Conservation (phyloP, 2,329 filamentous ascomycete genomes). For the Fusarium subtropicale region DNA sequence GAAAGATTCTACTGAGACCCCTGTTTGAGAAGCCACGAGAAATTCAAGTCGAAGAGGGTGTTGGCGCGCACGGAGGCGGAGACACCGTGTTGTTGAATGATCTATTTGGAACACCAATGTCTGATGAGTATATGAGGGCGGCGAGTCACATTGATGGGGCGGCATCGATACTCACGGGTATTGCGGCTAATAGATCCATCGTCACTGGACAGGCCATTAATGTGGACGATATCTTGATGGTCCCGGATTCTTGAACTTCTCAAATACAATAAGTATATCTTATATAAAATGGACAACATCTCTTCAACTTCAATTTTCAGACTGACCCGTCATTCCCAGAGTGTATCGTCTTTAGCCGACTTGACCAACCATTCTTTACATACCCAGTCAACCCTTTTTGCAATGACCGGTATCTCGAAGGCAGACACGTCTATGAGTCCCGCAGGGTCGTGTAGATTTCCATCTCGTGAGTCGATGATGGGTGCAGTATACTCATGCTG, state of each 20-base stretch:
- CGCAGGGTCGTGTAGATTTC: conserved; percentile 6
- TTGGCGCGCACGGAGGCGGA: conserved; percentile 70
- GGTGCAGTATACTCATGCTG: conserved; percentile 30
- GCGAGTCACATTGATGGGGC: conserved; percentile 70
- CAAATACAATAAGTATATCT: rapidly evolving
- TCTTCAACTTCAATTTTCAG: no score
- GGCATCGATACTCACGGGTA: conserved; percentile 68
- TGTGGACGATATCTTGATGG: conserved; percentile 62
- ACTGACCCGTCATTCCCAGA: conserved; percentile 12
- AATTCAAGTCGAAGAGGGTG: conserved; percentile 62
- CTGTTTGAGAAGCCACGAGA: conserved; percentile 68
- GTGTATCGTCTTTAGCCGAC: conserved; percentile 15
- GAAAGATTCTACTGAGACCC: conserved; percentile 62
- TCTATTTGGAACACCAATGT: conserved; percentile 64
- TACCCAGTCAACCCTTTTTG: conserved; percentile 21
- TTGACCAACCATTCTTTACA: conserved; percentile 33
- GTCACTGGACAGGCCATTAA: conserved; percentile 67
- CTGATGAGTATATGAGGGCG: conserved; percentile 64
- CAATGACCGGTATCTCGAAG: conserved; percentile 15
- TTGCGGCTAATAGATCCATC: conserved; percentile 69
- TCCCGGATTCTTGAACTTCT: conserved; percentile 15
- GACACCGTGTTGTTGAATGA: conserved; percentile 68
- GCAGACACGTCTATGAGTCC: conserved; percentile 10
- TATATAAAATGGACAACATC: not conserved
- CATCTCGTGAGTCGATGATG: conserved; percentile 6